These are phyloP conservation scores for Termitomyces sp. DNA, from an alignment of 768 basidiomycete species.

Conservation along the genomic window DNA sequence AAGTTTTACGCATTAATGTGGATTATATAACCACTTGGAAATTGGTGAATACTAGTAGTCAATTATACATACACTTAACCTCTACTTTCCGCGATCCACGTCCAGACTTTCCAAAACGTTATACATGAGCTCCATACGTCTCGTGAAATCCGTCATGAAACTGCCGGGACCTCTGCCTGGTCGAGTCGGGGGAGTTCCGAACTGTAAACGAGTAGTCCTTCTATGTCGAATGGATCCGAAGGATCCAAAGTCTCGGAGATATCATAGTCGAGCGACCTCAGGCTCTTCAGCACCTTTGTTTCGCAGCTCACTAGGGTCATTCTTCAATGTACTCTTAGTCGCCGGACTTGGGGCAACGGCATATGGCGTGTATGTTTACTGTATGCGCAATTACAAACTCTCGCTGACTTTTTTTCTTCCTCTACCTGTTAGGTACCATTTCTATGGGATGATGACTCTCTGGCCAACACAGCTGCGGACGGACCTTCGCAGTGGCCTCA, in stretches of 20 bases:
- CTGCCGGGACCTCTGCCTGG: too few relatives aligned
- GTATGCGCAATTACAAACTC: slow-evolving; percentile 1
- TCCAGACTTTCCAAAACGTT: too few relatives aligned
- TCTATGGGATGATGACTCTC: slow-evolving; percentile 50
- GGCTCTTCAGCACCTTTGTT: neutral
- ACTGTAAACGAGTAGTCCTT: neutral
- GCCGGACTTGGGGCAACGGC: slow-evolving; percentile 24
- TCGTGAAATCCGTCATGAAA: neutral
- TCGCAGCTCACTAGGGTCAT: slow-evolving; percentile 29
- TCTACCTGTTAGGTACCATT: slow-evolving; percentile 35
- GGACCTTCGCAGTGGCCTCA: slow-evolving; percentile 62
- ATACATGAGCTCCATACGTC: neutral
- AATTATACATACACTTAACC: too few relatives aligned
- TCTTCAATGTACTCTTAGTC: slow-evolving; percentile 23
- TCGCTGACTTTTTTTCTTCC: neutral
- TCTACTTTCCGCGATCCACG: too few relatives aligned
- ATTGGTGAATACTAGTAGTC: too few relatives aligned
- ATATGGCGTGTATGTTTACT: slow-evolving; percentile 28
- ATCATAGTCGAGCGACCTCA: neutral
- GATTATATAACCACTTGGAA: too few relatives aligned
- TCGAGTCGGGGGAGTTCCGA: neutral
- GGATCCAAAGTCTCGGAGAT: neutral
- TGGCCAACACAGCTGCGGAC: slow-evolving; percentile 62
- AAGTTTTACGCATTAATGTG: too few relatives aligned
- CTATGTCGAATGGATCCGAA: neutral